Base-by-base conservation (phyloP, 768 basidiomycete genomes). In the Trametes gibbosa region DNA sequence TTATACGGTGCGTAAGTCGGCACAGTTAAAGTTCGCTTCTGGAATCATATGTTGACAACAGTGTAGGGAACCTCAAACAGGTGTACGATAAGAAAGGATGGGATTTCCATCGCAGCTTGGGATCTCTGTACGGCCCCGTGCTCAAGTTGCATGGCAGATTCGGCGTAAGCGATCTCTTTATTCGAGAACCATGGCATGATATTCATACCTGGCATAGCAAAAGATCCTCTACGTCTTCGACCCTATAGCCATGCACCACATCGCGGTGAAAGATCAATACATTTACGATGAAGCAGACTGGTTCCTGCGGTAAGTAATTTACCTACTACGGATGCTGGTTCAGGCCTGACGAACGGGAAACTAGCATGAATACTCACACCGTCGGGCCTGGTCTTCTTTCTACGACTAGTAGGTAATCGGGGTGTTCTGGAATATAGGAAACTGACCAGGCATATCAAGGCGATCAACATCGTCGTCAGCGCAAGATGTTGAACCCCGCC, bases 131-230 rank as follows among this genome's bases (percentile, higher is more conserved):
- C 19, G 78, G 6, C 55, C 81, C 79, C 2, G 76, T 75, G 2
- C 71, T 82, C 24, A 80, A 75, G 62, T 70, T 81, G 4, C 64
- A 76, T 34, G 80, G 80, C 5, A 75, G 80, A 55, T 79, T 81
- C 37, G 80, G 81, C 32, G 80, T 81, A 74, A 75, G 56, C 59
- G 76, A 8, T 7, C 43, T 24, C 14, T 9, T n/a, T n/a, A n/a
- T n/a, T 24, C 21, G 43, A 2, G 10, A 25, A 37, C 3, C 1
- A 10, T 4, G 3, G 3, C 24, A 32, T 32, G 10, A 32, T 3
- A 21, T 24, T 21, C 14, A 23, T 3, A 14, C 21, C 12, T 24
- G 21, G 21, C 9, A 8, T 13, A 45, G 43, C 43, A 24, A 13
- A 45, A 45, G 41, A 46, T 53, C 13, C 58, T 62, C 0, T 62